Base-by-base conservation (phyloP, 139 green algal species). In the Coelastrella sp. region DNA sequence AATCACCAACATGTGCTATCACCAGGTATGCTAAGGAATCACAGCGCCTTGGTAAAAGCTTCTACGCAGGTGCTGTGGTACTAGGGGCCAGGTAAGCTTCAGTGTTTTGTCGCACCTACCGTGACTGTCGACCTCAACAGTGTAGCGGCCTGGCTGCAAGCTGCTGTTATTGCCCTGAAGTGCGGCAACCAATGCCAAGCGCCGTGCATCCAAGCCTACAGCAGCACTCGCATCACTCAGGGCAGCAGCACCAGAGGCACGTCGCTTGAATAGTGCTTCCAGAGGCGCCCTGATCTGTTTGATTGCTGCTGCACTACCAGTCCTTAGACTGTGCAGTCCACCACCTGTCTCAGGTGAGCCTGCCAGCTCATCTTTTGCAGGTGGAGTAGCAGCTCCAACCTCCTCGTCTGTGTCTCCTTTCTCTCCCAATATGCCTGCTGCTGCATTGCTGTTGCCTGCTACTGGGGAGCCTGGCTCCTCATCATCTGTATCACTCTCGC, bases 201-300 rank as follows among this genome's bases (percentile, higher is more conserved):
- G n/a, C 40, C 60, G 50, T 5, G 25, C 60, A 15, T 71, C 60
- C 17, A 34, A 17, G 2, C 60, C 57, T 30, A 37, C 60, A 13
- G 51, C 37, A 8, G 59, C n/a, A 13, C 60, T 27, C 5, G 60
- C 30, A 45, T 34, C 78, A 43, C 40, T 84, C 25, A 38, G 3
- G 41, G 60, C 37, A 5, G 30, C 7, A 25, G 41, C 17, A 2
- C 69, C 69, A 30, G 30, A 19, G 76, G 37, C 59, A 27, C 78
- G 78, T 60, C 78, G 78, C 78, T 75, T 74, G 78, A 84, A 84
- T 11, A 84, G n/a, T 17, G 60, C 62, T 66, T 83, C 76, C 41
- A 83, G 32, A 2, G 72, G 72, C 19, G 75, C 75, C 17, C 35
- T 32, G 5, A 82, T 53, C 75, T 84, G 78, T 41, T 64, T 76